Evolutionary conservation across 2,329 filamentous ascomycete genomes (phyloP), one percentile per base, ranked within the genome.

Genomic region (Berkeleyomyces rouxiae): DNA sequence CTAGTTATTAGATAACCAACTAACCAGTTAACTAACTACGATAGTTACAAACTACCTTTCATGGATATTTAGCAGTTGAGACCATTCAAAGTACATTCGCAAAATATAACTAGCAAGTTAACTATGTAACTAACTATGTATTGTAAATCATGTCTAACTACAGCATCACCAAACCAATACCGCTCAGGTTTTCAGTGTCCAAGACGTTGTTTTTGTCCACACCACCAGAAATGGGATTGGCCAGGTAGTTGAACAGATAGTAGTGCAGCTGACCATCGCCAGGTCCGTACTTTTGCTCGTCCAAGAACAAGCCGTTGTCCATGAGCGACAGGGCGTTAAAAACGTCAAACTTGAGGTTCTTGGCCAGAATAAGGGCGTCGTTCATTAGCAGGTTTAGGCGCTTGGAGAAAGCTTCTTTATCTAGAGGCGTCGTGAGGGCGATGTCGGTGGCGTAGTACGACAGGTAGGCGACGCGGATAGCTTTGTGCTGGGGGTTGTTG

Each of bases 241-340:
- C 88, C 63, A 90, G 84, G 78, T 96, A 99, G 75, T 99, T 99
- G 80, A 95, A 99, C 40, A 99, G 78, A 74, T 99, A 99, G 76
- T 91, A 99, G 74, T 99, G 90, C 68, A 99, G 78, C 72, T 93
- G 90, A 57, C 93, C 93, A 72, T 99, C 93, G 40, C 93, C 93
- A 4, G 87, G 85, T 53, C 92, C 93, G 70, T 96, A 99, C 74
- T 95, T 95, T 71, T 96, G 89, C 68, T 96, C 81, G 71, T 92
- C 86, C 4, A 99, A 79, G 81, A 99, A 97, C 23, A 97, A 80
- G 0, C 84, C 87, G 73, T 99, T 99, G 74, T 99, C 92, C 74
- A 96, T 86, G 46, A 96, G 79, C 0, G 91, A 95, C 62, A 99
- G 80, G 0, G 90, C 92, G 70, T 99, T 99, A 79, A 97, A 95